A percentile compares a stretch with the other conserved stretches of the same genome.
Evolutionary conservation across 441 rosid species (phyloP).

Genomic region (Erodium texanum): DNA sequence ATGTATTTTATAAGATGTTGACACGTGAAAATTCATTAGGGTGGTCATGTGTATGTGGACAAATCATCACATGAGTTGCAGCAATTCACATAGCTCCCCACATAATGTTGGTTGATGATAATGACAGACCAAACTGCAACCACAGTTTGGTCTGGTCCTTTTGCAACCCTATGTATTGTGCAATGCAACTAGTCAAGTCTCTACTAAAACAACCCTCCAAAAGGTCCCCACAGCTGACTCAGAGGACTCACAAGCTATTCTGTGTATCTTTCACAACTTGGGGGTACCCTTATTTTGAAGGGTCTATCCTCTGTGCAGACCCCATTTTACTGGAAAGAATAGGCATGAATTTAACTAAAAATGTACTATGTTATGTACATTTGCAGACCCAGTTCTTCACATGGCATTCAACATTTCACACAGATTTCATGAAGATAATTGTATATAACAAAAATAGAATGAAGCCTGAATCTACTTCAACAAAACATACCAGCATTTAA

Average conservation of each 20-base stretch:
- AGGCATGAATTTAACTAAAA: too few species aligned
- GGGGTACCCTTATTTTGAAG: neutral
- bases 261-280: neutral
- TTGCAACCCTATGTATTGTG: constrained; percentile 1
- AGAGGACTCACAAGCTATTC: neutral
- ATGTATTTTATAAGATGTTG: too few species aligned
- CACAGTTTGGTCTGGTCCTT: constrained; percentile 10
- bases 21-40: constrained; percentile 18
- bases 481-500: too few species aligned
- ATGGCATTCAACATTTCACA: too few species aligned
- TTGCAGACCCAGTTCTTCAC: too few species aligned
- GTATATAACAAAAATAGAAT: neutral
- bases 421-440: neutral
- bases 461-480: neutral
- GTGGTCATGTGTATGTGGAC: too few species aligned
- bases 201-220: neutral
- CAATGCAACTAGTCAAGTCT: neutral
- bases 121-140: constrained; percentile 15
- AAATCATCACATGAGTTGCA: constrained; percentile 17
- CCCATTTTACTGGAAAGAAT: too few species aligned
- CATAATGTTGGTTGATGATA: constrained; percentile 13
- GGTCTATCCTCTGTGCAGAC: too few species aligned
- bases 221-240: neutral
- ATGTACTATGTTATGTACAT: too few species aligned
- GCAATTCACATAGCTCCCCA: constrained; percentile 19